Conservation (phyloP, 371 early-diverging fungal genomes). For the Batkoa obscura region DNA sequence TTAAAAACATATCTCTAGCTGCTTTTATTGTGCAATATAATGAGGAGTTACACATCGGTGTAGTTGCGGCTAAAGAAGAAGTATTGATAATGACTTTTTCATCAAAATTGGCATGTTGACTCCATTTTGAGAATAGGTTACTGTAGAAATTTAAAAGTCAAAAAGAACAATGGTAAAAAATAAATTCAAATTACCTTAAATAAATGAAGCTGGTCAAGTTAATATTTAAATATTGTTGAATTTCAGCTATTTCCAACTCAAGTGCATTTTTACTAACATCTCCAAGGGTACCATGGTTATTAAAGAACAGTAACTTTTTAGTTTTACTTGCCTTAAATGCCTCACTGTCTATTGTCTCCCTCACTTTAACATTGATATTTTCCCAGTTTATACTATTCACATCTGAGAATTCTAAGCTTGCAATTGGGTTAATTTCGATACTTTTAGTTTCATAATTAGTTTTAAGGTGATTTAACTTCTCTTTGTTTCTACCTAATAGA, state of each 20-base stretch:
- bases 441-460: no score
- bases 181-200: slow-evolving; percentile 18
- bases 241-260: slow-evolving; percentile 24
- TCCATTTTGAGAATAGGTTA: slow-evolving; percentile 1
- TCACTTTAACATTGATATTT: no score
- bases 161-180: background rate
- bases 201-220: slow-evolving; percentile 33
- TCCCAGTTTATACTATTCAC: no score
- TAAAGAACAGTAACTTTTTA: slow-evolving; percentile 26
- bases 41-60: slow-evolving; percentile 60
- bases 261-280: slow-evolving; percentile 39
- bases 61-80: slow-evolving; percentile 64
- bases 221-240: slow-evolving; percentile 26
- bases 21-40: slow-evolving; percentile 76
- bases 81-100: slow-evolving; percentile 39
- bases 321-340: background rate
- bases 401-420: no score
- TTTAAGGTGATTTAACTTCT: no score
- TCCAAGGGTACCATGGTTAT: slow-evolving; percentile 70
- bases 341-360: no score
- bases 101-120: background rate
- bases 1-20: slow-evolving; percentile 62
- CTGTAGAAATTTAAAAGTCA: slow-evolving; percentile 7
- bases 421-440: no score
- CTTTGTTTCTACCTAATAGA: no score